phyloP scores from a whole-genome alignment of 768 basidiomycete species.

The Kondoa malvinella region DNA sequence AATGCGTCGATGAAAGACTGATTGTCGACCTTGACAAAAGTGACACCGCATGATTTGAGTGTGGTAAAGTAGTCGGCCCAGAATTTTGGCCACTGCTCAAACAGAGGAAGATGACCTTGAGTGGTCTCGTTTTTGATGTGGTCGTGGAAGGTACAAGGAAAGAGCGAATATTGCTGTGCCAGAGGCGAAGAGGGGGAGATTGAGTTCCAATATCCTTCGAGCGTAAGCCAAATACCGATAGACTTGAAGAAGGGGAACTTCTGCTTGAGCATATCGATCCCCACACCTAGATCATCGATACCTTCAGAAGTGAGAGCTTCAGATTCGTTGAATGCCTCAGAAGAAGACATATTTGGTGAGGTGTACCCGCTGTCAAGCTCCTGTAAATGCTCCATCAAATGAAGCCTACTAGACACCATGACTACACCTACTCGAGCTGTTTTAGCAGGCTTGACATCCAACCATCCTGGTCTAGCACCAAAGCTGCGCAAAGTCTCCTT shows the following conservation, averaged over 20 bases:
- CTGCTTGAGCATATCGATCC: slow-evolving; percentile 16
- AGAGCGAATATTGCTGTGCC: slow-evolving; percentile 11
- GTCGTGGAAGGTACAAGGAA: slow-evolving; percentile 2
- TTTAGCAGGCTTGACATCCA: slow-evolving; percentile 6
- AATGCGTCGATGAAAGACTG: slow-evolving; percentile 20
- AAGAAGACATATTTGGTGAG: background rate
- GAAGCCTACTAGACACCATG: background rate
- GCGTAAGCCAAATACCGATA: slow-evolving; percentile 26
- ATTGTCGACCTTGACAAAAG: slow-evolving; percentile 27
- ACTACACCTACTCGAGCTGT: background rate
- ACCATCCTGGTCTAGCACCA: slow-evolving; percentile 13
- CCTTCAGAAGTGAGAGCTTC: background rate
- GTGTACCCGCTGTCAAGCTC: background rate
- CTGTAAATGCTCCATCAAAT: background rate
- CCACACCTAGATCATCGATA: slow-evolving; percentile 1
- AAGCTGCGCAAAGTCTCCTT: slow-evolving; percentile 14
- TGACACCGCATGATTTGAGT: slow-evolving; percentile 20
- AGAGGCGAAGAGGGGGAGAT: slow-evolving; percentile 15
- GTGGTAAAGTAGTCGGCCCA: slow-evolving; percentile 20
- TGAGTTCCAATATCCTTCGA: slow-evolving; percentile 22
- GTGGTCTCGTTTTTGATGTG: background rate
- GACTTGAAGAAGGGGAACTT: slow-evolving; percentile 15
- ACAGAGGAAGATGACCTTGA: slow-evolving; percentile 12
- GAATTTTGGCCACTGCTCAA: slow-evolving; percentile 7
- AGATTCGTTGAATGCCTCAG: background rate